Evolutionary conservation across 805 yeast genomes (phyloP), one percentile per base, ranked within the genome.

Genomic region (Kazachstania bromeliacearum): DNA sequence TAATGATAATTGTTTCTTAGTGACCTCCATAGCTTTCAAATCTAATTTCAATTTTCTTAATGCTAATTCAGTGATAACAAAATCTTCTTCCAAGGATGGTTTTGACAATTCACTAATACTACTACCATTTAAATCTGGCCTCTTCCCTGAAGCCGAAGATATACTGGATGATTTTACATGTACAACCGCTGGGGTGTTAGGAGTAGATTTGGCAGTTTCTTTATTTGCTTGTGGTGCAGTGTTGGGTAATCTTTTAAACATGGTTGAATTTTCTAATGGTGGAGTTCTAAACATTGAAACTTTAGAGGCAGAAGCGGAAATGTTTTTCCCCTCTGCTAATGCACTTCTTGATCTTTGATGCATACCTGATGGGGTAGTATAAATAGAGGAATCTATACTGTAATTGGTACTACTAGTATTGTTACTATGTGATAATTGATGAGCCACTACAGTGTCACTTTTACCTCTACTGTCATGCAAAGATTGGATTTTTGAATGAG

Each of bases 41-140:
- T 66, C 70, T 25, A 55, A 46, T 35, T 64, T 68, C 38, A 71
- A 37, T n/a, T 59, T 50, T 35, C 68, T 60, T 36, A 71, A 43
- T 17, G 60, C 49, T 42, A 70, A 38, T 42, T 61, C 61, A 39
- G 55, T 40, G n/a, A 43, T 47, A 5, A 40, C 45, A 10, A 52
- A 27, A 8, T 56, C 62, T 23, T 37, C 43, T 17, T 42, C 44
- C 3, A 26, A 8, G 14, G 3, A 12, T 9, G n/a, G 17, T 3
- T 26, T 17, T 3, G n/a, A 14, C 3, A 26, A 14, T 9, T 10
- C 15, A 12, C 15, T 13, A 12, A 9, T 13, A 13, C 5, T 4
- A 26, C 14, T 13, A 3, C 17, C 4, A 12, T 26, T 9, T 8
- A 13, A 8, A 13, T 13, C 9, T 8, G 12, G 10, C 8, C 12